Evolutionary conservation across 1,139 yeast genomes (phyloP).

Genomic region (Suhomyces panamericanus): DNA sequence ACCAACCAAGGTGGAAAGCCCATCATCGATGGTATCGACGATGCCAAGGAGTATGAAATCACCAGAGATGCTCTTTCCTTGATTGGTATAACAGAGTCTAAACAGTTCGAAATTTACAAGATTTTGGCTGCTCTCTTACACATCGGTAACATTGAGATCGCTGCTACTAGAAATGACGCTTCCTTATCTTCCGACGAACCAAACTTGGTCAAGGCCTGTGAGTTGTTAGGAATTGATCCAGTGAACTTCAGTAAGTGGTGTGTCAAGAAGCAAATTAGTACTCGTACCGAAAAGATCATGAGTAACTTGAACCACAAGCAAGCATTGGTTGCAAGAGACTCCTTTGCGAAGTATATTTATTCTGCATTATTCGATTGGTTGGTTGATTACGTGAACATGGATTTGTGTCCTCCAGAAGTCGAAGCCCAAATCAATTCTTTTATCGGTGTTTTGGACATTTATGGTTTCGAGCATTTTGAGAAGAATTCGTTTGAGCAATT

Average conservation of each 20-base stretch:
- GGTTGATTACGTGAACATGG: constrained; percentile 77
- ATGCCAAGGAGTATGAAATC: constrained; percentile 67
- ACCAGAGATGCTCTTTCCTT: constrained; percentile 76
- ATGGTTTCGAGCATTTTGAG: constrained; percentile 96
- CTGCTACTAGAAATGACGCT: constrained; percentile 85
- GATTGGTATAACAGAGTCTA: constrained; percentile 66
- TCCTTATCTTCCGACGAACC: constrained; percentile 84
- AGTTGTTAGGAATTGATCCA: constrained; percentile 80
- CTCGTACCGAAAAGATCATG: constrained; percentile 90
- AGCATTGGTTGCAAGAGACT: constrained; percentile 90
- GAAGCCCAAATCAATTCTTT: constrained; percentile 62
- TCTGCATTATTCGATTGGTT: constrained; percentile 95
- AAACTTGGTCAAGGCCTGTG: constrained; percentile 77
- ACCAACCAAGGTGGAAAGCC: constrained; percentile 89
- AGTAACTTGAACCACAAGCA: constrained; percentile 82
- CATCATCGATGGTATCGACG: constrained; percentile 76
- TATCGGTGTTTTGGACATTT: constrained; percentile 96
- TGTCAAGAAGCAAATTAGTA: constrained; percentile 85
- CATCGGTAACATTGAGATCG: constrained; percentile 88
- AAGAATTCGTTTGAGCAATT: constrained; percentile 95
- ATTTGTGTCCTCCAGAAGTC: constrained; percentile 75
- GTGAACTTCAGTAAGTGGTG: constrained; percentile 83
- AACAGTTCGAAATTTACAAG: constrained; percentile 71
- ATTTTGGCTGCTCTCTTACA: constrained; percentile 88
- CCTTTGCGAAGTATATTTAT: constrained; percentile 92